These are phyloP conservation scores for Cutaneotrichosporon sp. DNA, from an alignment of 1,284 basidiomycete genomes.

Conservation along the genomic window DNA sequence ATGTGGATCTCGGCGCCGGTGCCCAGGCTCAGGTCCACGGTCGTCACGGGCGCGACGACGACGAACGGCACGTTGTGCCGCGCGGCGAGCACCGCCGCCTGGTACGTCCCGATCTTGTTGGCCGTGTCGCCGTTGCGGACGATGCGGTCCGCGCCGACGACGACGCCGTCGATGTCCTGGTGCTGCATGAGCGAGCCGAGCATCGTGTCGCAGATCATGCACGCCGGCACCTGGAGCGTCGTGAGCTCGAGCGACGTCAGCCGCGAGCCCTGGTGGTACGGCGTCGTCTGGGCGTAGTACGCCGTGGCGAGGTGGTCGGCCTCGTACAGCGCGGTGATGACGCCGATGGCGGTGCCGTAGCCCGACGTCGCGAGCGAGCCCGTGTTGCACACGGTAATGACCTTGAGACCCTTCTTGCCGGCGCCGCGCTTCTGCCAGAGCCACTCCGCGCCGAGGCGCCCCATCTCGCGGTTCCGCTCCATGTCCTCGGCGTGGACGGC, in stretches of 20 bases:
- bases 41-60: slow-evolving; percentile 85
- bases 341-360: slow-evolving; percentile 89
- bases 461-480: slow-evolving; percentile 77
- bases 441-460: slow-evolving; percentile 81
- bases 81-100: slow-evolving; percentile 81
- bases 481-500: slow-evolving; percentile 79
- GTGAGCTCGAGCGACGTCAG: slow-evolving; percentile 85
- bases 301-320: slow-evolving; percentile 72
- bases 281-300: slow-evolving; percentile 84
- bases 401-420: slow-evolving; percentile 62
- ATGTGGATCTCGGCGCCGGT: slow-evolving; percentile 85
- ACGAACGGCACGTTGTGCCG: slow-evolving; percentile 84
- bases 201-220: slow-evolving; percentile 94
- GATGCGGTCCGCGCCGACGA: slow-evolving; percentile 83
- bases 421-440: slow-evolving; percentile 60
- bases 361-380: slow-evolving; percentile 90
- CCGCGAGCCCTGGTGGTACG: slow-evolving; percentile 79
- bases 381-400: slow-evolving; percentile 94
- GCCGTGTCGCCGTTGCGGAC: slow-evolving; percentile 90
- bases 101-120: slow-evolving; percentile 93
- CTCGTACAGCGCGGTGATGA: slow-evolving; percentile 84
- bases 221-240: slow-evolving; percentile 73
- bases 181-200: slow-evolving; percentile 89
- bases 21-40: slow-evolving; percentile 75
- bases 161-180: slow-evolving; percentile 80